Base-by-base conservation (phyloP, 805 yeast species). In the Candida verbasci region DNA sequence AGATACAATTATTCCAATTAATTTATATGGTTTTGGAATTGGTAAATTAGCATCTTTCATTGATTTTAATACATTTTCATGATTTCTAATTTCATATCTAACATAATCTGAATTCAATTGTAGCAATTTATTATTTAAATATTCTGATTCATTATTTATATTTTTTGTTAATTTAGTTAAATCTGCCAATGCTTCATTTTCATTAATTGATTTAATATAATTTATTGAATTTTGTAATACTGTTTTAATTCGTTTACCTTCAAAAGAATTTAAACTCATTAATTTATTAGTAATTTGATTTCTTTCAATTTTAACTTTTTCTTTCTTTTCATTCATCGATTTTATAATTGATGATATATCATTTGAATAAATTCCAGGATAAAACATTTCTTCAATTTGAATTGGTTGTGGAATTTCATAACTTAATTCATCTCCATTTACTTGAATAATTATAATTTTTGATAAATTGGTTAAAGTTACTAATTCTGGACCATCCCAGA, bases 221-320 rank as follows among this genome's bases (percentile, higher is more conserved):
- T 42, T 37, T 4, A 50, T 45, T 1, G 62, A 38, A 9, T 50
- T 51, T 18, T 42, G 42, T 18, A 67, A 42, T 17, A 66, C 45
- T 1, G 46, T 42, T 25, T 49, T 55, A 17, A 66, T 52, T 15
- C 52, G 50, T 44, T 65, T 65, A 1, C 73, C 73, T 43, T 63
- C 68, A 40, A 65, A 66, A 20, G 65, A 55, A 42, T 50, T 64
- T 29, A 55, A 41, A 6, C 47, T 44, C 62, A 65, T 56, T 17
- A 65, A 48, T 24, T 53, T 47, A 17, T 50, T 48, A 23, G 56
- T 49, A 9, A 53, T 37, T 18, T 40, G 41, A 7, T 41, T 44
- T 28, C 61, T 51, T 6, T 46, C 45, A 22, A 41, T 30, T 11
- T 34, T 26, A 9, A 52, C 26, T 12, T 46, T 46, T 6, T 45